These are phyloP conservation scores for Echium plantagineum DNA, from an alignment of 257 asterid species.

Conservation along the genomic window DNA sequence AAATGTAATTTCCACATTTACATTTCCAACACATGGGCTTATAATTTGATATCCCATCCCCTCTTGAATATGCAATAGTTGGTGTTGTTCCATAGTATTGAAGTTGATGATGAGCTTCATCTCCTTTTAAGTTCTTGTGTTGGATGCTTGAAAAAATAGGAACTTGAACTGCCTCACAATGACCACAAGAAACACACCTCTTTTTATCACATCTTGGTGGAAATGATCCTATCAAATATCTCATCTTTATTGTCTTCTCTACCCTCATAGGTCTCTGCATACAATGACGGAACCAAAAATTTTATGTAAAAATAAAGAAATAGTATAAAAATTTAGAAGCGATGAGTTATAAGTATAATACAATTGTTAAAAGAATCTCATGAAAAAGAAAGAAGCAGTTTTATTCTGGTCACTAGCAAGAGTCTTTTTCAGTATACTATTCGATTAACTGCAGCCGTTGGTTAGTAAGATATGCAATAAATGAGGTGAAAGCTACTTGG, in stretches of 20 bases:
- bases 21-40: conserved; percentile 39
- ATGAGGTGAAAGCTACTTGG: background rate
- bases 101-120: background rate
- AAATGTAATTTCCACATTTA: conserved; percentile 41
- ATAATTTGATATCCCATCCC: conserved; percentile 28
- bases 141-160: conserved; percentile 20
- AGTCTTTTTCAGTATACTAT: too few relatives aligned
- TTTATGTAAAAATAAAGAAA: too few relatives aligned
- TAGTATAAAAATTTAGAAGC: too few relatives aligned
- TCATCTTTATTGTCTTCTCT: conserved; percentile 25
- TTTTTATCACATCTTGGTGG: conserved; percentile 63
- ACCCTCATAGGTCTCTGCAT: conserved; percentile 12
- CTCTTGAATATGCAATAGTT: conserved; percentile 25
- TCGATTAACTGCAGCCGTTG: too few relatives aligned
- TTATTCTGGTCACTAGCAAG: too few relatives aligned
- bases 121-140: background rate
- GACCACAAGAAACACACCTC: conserved; percentile 48
- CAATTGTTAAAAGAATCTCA: background rate
- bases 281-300: too few relatives aligned
- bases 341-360: too few relatives aligned
- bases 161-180: conserved; percentile 36
- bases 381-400: background rate
- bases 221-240: conserved; percentile 52
- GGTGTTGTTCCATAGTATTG: conserved; percentile 10
- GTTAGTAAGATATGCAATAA: background rate